Conservation (phyloP, 768 basidiomycete species). For the Xerocomellus amylosporus region DNA sequence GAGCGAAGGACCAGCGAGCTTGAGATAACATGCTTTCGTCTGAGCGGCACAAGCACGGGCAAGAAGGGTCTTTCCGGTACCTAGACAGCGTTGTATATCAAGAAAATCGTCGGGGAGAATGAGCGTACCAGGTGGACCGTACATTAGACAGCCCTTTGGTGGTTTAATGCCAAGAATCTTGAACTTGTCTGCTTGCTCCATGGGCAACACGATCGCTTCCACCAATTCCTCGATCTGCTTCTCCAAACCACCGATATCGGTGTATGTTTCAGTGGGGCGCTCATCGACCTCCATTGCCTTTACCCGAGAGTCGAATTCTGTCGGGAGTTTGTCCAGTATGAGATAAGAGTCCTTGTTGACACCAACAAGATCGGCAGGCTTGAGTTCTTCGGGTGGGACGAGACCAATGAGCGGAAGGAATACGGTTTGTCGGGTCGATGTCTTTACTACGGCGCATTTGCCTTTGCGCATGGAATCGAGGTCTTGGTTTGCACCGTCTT, state of each 20-base stretch:
- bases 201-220: constrained; percentile 96
- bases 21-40: constrained; percentile 96
- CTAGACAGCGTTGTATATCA: constrained; percentile 31
- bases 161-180: constrained; percentile 97
- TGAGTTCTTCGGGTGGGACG: constrained; percentile 87
- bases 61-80: constrained; percentile 96
- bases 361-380: constrained; percentile 92
- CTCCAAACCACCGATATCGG: constrained; percentile 96
- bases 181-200: constrained; percentile 98
- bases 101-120: neutral
- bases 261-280: constrained; percentile 94
- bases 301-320: constrained; percentile 96
- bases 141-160: constrained; percentile 98
- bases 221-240: constrained; percentile 99
- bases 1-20: constrained; percentile 94
- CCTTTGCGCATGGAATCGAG: constrained; percentile 94
- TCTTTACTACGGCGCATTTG: constrained; percentile 99
- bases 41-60: constrained; percentile 98
- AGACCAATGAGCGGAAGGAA: constrained; percentile 98
- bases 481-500: constrained; percentile 95
- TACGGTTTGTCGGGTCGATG: constrained; percentile 96
- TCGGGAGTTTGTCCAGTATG: constrained; percentile 90
- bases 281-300: constrained; percentile 99
- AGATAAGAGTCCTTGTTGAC: constrained; percentile 99
- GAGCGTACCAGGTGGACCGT: constrained; percentile 86